phyloP scores from a whole-genome alignment of 202 grass and related monocot genomes.

The Bolboschoenoplectus hybrid region DNA sequence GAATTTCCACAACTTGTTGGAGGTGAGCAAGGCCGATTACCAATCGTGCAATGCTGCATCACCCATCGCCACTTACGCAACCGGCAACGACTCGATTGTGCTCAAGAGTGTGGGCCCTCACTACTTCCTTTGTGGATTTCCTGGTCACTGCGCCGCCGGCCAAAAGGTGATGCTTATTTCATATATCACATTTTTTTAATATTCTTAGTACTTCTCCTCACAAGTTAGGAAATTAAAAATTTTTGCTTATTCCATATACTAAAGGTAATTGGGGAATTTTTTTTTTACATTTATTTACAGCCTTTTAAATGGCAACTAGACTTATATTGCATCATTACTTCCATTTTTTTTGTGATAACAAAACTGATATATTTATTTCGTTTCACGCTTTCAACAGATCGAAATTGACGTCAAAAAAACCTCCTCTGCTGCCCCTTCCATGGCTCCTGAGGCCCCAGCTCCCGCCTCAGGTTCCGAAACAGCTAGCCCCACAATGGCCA shows the following conservation, averaged over 20 bases:
- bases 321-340: not conserved
- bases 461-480: slow-evolving; percentile 31
- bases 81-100: slow-evolving; percentile 73
- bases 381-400: slow-evolving; percentile 14
- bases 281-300: not conserved
- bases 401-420: slow-evolving; percentile 18
- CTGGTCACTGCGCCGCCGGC: slow-evolving; percentile 62
- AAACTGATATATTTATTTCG: not conserved
- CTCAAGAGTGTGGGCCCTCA: slow-evolving; percentile 57
- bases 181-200: no score
- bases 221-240: not conserved
- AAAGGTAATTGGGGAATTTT: not conserved
- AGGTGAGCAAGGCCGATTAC: slow-evolving; percentile 71
- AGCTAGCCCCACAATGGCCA: not conserved
- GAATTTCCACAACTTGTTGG: slow-evolving; percentile 73
- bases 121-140: slow-evolving; percentile 82
- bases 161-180: slow-evolving; percentile 66
- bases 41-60: slow-evolving; percentile 52
- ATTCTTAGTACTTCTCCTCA: slow-evolving; percentile 17
- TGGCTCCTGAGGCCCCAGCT: slow-evolving; percentile 34
- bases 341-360: not conserved
- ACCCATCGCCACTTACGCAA: slow-evolving; percentile 56
- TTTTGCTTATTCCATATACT: not conserved
- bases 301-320: not conserved
- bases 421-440: slow-evolving; percentile 63